A percentile compares a stretch with the other conserved stretches of the same genome.
phyloP scores from a whole-genome alignment of 768 basidiomycete species.

The Hirschioporus abietinus region DNA sequence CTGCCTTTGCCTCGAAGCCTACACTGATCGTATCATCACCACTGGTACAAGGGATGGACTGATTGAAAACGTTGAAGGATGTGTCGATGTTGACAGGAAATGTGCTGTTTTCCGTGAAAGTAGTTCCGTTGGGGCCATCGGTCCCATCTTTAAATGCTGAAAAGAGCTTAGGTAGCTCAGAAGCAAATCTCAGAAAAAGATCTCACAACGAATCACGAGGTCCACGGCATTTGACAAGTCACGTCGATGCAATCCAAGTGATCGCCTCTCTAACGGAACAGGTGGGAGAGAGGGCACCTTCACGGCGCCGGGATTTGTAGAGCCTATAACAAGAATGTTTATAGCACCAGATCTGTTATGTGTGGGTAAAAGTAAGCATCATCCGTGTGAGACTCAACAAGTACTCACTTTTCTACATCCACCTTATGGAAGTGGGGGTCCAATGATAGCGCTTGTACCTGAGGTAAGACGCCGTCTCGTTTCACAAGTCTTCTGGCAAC shows the following conservation, averaged over 20 bases:
- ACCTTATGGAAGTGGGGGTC: slow-evolving; percentile 33
- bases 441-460: slow-evolving; percentile 36
- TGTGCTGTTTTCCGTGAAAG: slow-evolving; percentile 22
- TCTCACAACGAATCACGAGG: neutral
- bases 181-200: neutral
- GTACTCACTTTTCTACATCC: slow-evolving; percentile 19
- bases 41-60: slow-evolving; percentile 19
- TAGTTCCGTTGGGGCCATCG: slow-evolving; percentile 28
- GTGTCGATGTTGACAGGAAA: slow-evolving; percentile 28
- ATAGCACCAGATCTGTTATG: neutral
- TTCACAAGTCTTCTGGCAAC: slow-evolving; percentile 26
- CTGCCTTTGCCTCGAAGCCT: slow-evolving; percentile 26
- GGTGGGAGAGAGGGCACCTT: neutral
- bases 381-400: neutral
- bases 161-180: neutral
- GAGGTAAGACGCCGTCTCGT: slow-evolving; percentile 28
- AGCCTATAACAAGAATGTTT: neutral
- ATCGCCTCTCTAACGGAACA: neutral
- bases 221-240: neutral
- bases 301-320: neutral
- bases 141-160: neutral
- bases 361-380: neutral
- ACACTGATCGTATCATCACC: slow-evolving; percentile 16
- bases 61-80: slow-evolving; percentile 26
- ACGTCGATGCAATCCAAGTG: neutral